Evolutionary conservation across 805 yeast species (phyloP).

Genomic region (Hanseniaspora taiwanica): DNA sequence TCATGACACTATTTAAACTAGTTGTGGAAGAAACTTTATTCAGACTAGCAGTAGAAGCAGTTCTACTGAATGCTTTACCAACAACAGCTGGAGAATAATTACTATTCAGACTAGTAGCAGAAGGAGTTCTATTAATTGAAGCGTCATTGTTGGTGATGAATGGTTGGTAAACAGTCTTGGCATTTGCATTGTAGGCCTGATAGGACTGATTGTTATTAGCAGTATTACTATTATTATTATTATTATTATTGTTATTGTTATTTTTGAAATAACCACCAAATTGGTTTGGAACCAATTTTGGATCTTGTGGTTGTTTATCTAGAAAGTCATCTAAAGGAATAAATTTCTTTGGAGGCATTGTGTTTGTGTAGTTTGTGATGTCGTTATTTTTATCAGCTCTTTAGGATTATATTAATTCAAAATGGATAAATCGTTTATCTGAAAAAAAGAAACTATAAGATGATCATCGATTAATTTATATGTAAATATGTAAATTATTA

Average conservation of each 20-base stretch:
- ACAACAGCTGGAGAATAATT: no score
- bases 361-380: background rate
- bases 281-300: constrained; percentile 19
- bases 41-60: no score
- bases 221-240: constrained; percentile 9
- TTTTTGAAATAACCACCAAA: constrained; percentile 22
- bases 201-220: constrained; percentile 6
- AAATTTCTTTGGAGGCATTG: constrained; percentile 24
- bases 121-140: constrained; percentile 25
- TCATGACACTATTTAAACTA: constrained; percentile 58
- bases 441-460: no score
- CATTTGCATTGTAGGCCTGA: constrained; percentile 8
- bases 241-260: constrained; percentile 10
- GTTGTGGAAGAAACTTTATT: constrained; percentile 39
- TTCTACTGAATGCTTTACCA: no score
- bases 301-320: constrained; percentile 19
- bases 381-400: background rate
- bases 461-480: background rate
- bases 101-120: constrained; percentile 63
- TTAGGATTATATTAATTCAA: no score
- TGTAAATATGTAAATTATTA: no score
- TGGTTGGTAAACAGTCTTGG: constrained; percentile 6
- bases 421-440: no score
- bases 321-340: constrained; percentile 18
- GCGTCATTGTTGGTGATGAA: constrained; percentile 6